Evolutionary conservation across 257 asterid species (phyloP).

Genomic region (Rubia yunnanensis): DNA sequence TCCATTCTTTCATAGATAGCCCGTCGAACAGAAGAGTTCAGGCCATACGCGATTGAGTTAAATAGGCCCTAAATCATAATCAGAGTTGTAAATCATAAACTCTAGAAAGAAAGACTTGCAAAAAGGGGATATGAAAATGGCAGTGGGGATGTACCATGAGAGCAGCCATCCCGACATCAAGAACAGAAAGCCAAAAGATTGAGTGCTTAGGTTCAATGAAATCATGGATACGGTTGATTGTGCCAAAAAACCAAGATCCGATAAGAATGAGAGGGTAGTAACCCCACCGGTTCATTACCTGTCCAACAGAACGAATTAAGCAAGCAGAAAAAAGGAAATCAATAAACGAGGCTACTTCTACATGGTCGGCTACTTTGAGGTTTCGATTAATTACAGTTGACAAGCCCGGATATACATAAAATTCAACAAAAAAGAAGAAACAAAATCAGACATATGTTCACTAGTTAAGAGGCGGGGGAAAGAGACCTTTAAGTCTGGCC

Average conservation of each 20-base stretch:
- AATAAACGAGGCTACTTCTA: not conserved
- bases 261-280: constrained; percentile 94
- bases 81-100: not conserved
- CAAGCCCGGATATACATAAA: not conserved
- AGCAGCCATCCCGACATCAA: constrained; percentile 95
- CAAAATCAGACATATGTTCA: too few species aligned
- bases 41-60: constrained; percentile 94
- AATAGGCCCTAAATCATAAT: constrained; percentile 66
- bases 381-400: not conserved
- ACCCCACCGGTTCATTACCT: constrained; percentile 97
- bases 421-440: not conserved
- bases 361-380: not conserved
- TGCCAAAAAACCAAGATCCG: constrained; percentile 95
- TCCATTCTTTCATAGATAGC: constrained; percentile 81
- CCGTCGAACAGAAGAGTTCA: constrained; percentile 86
- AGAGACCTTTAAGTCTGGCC: constrained; percentile 72
- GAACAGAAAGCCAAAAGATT: constrained; percentile 95
- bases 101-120: not conserved
- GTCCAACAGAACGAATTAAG: constrained; percentile 8
- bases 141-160: constrained; percentile 56
- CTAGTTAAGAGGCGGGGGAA: not conserved
- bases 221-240: constrained; percentile 92
- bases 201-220: constrained; percentile 79
- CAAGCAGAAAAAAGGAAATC: not conserved
- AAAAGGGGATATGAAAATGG: not conserved